phyloP scores from a whole-genome alignment of 1,284 basidiomycete species.

The Ustilago bromivora region DNA sequence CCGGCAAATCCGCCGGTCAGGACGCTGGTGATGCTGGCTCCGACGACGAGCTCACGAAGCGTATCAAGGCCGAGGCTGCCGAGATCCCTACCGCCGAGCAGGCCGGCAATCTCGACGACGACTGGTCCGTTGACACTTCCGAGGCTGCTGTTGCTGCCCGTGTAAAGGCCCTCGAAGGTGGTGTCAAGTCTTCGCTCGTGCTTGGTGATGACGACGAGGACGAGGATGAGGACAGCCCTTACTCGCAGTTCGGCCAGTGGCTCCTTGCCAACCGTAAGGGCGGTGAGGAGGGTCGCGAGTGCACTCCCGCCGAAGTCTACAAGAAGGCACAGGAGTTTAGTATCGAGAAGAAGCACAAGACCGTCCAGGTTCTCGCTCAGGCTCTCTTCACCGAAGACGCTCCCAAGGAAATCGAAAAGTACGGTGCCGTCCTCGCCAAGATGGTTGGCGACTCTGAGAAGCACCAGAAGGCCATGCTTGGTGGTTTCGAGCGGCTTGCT shows the following conservation, averaged over 20 bases:
- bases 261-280: slow-evolving; percentile 80
- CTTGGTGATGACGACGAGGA: slow-evolving; percentile 80
- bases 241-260: slow-evolving; percentile 86
- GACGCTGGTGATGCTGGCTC: slow-evolving; percentile 68
- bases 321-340: slow-evolving; percentile 92
- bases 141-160: slow-evolving; percentile 90
- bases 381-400: slow-evolving; percentile 86
- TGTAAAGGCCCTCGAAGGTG: slow-evolving; percentile 80
- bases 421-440: slow-evolving; percentile 82
- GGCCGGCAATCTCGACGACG: slow-evolving; percentile 73
- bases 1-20: slow-evolving; percentile 75
- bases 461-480: slow-evolving; percentile 92
- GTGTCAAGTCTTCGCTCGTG: slow-evolving; percentile 74
- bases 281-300: slow-evolving; percentile 59
- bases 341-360: slow-evolving; percentile 96
- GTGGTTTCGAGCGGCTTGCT: slow-evolving; percentile 67
- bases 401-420: slow-evolving; percentile 79
- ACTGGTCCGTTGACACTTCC: slow-evolving; percentile 91
- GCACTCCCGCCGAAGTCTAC: slow-evolving; percentile 76
- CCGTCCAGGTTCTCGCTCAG: slow-evolving; percentile 85
- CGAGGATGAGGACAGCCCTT: slow-evolving; percentile 74
- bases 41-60: slow-evolving; percentile 72
- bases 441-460: slow-evolving; percentile 78
- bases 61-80: slow-evolving; percentile 73
- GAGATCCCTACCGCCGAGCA: slow-evolving; percentile 72